phyloP scores from a whole-genome alignment of 805 yeast genomes.

The Wickerhamomyces bovis region DNA sequence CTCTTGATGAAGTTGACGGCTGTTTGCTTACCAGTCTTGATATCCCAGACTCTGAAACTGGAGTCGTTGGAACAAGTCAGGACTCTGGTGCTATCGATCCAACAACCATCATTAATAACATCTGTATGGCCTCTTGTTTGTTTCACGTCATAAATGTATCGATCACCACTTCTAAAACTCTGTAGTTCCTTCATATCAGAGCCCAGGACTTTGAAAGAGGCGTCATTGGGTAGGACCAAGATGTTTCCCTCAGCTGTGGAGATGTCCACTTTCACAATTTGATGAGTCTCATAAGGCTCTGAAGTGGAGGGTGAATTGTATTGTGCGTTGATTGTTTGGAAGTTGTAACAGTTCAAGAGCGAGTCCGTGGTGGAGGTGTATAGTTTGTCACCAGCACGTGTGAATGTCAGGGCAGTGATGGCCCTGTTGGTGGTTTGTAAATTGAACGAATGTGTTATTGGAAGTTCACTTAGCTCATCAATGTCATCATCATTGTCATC shows the following conservation, averaged over 20 bases:
- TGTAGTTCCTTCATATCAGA: conserved; percentile 9
- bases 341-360: conserved; percentile 27
- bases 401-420: conserved; percentile 21
- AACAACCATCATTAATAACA: conserved; percentile 19
- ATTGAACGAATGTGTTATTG: conserved; percentile 28
- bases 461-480: conserved; percentile 27
- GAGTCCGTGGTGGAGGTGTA: conserved; percentile 24
- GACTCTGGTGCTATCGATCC: conserved; percentile 8
- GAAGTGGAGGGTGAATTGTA: conserved; percentile 8
- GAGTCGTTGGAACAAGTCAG: conserved; percentile 22
- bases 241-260: conserved; percentile 1
- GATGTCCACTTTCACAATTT: conserved; percentile 5
- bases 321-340: conserved; percentile 26
- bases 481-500: conserved; percentile 14
- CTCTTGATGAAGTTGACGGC: conserved; percentile 12
- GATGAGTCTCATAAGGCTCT: conserved; percentile 13
- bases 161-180: conserved; percentile 20
- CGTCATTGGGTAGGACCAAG: conserved; percentile 9
- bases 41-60: conserved; percentile 25
- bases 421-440: conserved; percentile 17
- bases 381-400: conserved; percentile 23
- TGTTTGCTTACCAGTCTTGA: conserved; percentile 11
- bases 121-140: conserved; percentile 25
- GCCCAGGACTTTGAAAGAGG: conserved; percentile 14
- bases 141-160: conserved; percentile 21